phyloP scores from a whole-genome alignment of 2,329 filamentous ascomycete species.

The Arthrinium puccinioides region DNA sequence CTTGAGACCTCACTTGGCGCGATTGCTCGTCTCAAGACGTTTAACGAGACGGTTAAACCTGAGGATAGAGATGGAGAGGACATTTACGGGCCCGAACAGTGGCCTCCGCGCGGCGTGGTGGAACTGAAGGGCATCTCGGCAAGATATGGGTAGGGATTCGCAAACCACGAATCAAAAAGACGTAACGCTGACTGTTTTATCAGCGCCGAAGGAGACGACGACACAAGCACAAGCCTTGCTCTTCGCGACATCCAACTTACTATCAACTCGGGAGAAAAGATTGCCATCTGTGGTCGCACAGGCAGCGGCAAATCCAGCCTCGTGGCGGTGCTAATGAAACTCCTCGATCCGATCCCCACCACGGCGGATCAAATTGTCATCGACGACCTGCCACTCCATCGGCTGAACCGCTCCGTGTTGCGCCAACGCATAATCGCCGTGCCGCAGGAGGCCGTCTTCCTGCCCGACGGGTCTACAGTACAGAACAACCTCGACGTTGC shows the following conservation, averaged over 20 bases:
- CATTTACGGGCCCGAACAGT: conserved; percentile 16
- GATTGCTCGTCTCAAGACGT: conserved; percentile 18
- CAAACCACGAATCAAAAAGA: too few relatives aligned
- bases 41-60: conserved; percentile 13
- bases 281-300: conserved; percentile 10
- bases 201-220: background rate
- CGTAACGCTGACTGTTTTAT: background rate
- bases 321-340: conserved; percentile 30
- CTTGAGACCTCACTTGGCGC: conserved; percentile 24
- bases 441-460: conserved; percentile 46
- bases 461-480: conserved; percentile 34
- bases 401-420: conserved; percentile 32
- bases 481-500: conserved; percentile 36
- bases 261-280: conserved; percentile 6
- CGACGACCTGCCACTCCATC: conserved; percentile 29
- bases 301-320: conserved; percentile 36
- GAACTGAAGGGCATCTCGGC: conserved; percentile 17
- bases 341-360: conserved; percentile 29
- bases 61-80: conserved; percentile 16
- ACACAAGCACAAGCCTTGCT: conserved; percentile 3
- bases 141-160: conserved; percentile 12
- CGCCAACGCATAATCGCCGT: conserved; percentile 42
- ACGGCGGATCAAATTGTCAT: conserved; percentile 27
- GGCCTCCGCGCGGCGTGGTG: conserved; percentile 19
- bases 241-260: background rate